Evolutionary conservation across 1,139 yeast species (phyloP).

Genomic region (Suhomyces chickasaworum): DNA sequence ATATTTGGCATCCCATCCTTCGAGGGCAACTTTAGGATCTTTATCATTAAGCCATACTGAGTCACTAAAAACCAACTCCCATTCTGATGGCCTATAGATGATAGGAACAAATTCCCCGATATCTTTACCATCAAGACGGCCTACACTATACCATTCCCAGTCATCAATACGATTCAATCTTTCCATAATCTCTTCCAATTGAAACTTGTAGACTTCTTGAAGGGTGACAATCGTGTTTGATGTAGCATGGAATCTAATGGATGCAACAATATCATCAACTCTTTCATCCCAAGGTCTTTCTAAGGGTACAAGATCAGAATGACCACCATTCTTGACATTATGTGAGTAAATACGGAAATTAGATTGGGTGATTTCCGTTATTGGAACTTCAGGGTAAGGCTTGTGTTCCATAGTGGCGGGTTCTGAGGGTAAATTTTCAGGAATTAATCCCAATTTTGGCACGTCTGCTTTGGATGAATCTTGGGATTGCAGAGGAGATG

Average conservation of each 20-base stretch:
- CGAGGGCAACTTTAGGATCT: slow-evolving; percentile 27
- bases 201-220: slow-evolving; percentile 41
- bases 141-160: slow-evolving; percentile 39
- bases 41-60: slow-evolving; percentile 40
- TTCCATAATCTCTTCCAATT: slow-evolving; percentile 33
- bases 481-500: too few relatives aligned
- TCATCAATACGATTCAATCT: slow-evolving; percentile 32
- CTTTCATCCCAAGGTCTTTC: slow-evolving; percentile 37
- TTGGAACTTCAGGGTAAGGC: slow-evolving; percentile 21
- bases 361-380: slow-evolving; percentile 19
- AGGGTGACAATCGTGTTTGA: slow-evolving; percentile 34
- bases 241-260: slow-evolving; percentile 31
- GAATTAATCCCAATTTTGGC: background rate
- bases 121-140: slow-evolving; percentile 36
- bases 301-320: slow-evolving; percentile 28
- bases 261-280: slow-evolving; percentile 26
- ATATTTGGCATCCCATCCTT: slow-evolving; percentile 61
- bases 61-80: slow-evolving; percentile 36
- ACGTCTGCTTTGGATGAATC: too few relatives aligned
- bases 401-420: slow-evolving; percentile 24
- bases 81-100: slow-evolving; percentile 30
- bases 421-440: background rate
- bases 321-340: slow-evolving; percentile 41
- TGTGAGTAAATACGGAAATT: slow-evolving; percentile 41
- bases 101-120: slow-evolving; percentile 42